Conservation (phyloP, 2,329 filamentous ascomycete species). For the Daldinia sp. region DNA sequence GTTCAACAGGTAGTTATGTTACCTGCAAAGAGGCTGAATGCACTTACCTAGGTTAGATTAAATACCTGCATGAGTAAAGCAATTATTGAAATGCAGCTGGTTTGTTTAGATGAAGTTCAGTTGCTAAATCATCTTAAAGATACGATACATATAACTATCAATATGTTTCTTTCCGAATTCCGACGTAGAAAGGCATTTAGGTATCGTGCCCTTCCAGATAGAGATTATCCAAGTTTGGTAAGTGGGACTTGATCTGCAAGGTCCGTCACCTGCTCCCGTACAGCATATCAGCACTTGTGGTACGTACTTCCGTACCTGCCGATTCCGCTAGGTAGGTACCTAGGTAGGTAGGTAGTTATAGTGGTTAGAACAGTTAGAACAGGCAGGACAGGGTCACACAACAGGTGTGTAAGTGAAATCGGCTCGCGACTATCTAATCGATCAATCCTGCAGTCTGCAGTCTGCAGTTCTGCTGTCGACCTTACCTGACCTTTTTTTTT, state of each 20-base stretch:
- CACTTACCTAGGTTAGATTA: background rate
- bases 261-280: constrained; percentile 10
- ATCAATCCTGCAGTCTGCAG: background rate
- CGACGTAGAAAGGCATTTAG: too few species aligned
- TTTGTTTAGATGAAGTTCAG: too few species aligned
- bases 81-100: too few species aligned
- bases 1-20: too few species aligned
- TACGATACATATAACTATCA: too few species aligned
- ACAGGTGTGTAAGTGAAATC: constrained; percentile 29
- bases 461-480: too few species aligned
- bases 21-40: background rate
- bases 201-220: background rate
- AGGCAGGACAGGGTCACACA: constrained; percentile 24
- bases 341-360: background rate
- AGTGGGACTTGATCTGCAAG: constrained; percentile 14
- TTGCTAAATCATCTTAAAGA: too few species aligned
- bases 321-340: constrained; percentile 3
- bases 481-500: constrained; percentile 1
- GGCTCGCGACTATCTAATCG: constrained; percentile 18
- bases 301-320: constrained; percentile 7
- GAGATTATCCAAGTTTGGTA: constrained; percentile 1
- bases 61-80: too few species aligned
- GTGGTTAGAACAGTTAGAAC: constrained; percentile 15
- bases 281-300: background rate
- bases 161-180: too few species aligned